phyloP scores from a whole-genome alignment of 73 alveolate species.

The Urostyla sp. region DNA sequence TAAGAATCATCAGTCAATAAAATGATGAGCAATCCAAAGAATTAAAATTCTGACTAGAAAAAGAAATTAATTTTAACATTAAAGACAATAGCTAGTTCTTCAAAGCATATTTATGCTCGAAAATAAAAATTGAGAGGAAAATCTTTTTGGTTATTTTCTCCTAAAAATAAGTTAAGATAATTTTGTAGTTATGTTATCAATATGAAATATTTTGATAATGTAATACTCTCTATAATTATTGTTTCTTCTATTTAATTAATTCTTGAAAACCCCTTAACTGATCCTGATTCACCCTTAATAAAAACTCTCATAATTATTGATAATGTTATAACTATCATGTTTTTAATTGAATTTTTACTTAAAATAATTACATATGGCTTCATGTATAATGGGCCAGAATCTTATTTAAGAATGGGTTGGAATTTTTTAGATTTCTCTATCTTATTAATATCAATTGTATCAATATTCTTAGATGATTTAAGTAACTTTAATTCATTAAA shows the following conservation, averaged over 20 bases:
- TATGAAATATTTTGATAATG: conserved; percentile 11
- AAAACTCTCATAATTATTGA: conserved; percentile 26
- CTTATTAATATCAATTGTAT: conserved; percentile 58
- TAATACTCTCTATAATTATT: conserved; percentile 52
- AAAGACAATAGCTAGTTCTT: too few species aligned
- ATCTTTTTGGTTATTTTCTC: conserved; percentile 34
- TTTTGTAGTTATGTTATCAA: background rate
- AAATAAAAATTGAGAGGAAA: too few species aligned
- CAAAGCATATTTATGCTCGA: too few species aligned
- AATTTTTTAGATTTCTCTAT: conserved; percentile 67
- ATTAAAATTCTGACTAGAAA: too few species aligned
- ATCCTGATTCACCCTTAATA: conserved; percentile 47
- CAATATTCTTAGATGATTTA: conserved; percentile 27
- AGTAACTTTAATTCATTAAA: conserved; percentile 38
- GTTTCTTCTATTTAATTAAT: conserved; percentile 55
- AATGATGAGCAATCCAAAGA: too few species aligned
- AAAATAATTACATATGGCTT: conserved; percentile 71
- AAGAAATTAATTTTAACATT: too few species aligned
- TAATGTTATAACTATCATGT: conserved; percentile 51
- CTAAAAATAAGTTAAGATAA: conserved; percentile 13
- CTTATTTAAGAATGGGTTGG: conserved; percentile 67
- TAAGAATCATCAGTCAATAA: too few species aligned
- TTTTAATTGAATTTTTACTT: conserved; percentile 50
- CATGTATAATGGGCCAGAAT: conserved; percentile 45
- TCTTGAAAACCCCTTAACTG: conserved; percentile 66